Percentiles rank a stretch among this genome's conserved stretches.
These are phyloP conservation scores for Phytophthora cryptogea DNA, from an alignment of 352 stramenopile genomes.

Conservation along the genomic window DNA sequence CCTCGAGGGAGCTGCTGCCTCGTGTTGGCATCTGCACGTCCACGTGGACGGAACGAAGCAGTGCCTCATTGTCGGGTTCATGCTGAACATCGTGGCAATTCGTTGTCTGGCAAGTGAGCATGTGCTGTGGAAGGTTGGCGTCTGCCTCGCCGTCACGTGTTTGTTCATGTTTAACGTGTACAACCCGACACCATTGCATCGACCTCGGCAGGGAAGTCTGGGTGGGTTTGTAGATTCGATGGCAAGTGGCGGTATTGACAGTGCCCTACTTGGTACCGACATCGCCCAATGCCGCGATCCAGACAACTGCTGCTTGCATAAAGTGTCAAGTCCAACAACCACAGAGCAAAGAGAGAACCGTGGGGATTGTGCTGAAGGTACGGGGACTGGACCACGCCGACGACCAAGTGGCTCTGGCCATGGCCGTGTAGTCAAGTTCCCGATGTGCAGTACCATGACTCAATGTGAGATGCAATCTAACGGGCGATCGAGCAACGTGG, in stretches of 20 bases:
- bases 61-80: conserved; percentile 75
- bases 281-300: conserved; percentile 44
- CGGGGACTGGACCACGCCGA: conserved; percentile 2
- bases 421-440: conserved; percentile 48
- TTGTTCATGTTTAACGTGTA: conserved; percentile 62
- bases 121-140: conserved; percentile 63
- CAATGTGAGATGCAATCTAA: conserved; percentile 50
- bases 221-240: conserved; percentile 11
- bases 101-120: conserved; percentile 68
- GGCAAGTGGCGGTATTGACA: conserved; percentile 11
- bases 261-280: conserved; percentile 35
- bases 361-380: conserved; percentile 6
- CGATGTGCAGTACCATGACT: conserved; percentile 61
- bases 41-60: conserved; percentile 68
- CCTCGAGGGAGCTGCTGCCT: conserved; percentile 21
- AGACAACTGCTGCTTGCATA: conserved; percentile 61
- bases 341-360: conserved; percentile 5
- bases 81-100: conserved; percentile 78
- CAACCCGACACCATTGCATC: conserved; percentile 36
- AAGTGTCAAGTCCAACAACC: conserved; percentile 10
- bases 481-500: conserved; percentile 53
- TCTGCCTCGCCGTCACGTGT: conserved; percentile 55
- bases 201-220: conserved; percentile 15
- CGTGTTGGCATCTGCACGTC: conserved; percentile 59
- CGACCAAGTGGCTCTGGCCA: conserved; percentile 15